Conservation (phyloP, 495 filamentous ascomycete genomes). For the Aspergillus bertholletiae region DNA sequence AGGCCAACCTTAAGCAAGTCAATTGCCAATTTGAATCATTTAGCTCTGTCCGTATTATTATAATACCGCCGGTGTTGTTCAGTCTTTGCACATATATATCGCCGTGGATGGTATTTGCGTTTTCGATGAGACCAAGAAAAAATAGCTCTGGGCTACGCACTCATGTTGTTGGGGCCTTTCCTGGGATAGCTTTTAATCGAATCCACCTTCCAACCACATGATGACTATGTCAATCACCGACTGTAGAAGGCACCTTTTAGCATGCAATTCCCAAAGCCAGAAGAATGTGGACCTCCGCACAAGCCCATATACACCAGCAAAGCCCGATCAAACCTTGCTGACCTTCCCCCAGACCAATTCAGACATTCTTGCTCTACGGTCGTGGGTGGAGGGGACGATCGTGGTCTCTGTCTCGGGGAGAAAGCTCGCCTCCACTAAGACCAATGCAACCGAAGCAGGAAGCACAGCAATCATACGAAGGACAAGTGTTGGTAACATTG, state of each 20-base stretch:
- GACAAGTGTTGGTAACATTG: background rate
- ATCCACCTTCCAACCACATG: background rate
- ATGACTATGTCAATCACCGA: background rate
- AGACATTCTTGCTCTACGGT: background rate
- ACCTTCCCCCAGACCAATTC: background rate
- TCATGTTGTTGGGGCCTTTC: too few species aligned
- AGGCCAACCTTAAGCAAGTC: too few species aligned
- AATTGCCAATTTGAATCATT: too few species aligned
- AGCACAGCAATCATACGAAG: background rate
- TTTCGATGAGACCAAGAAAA: too few species aligned
- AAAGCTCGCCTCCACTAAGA: background rate
- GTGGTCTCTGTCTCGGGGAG: background rate
- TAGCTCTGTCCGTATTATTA: too few species aligned
- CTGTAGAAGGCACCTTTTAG: background rate
- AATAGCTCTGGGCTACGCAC: too few species aligned
- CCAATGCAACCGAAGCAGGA: background rate
- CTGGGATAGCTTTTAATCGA: too few species aligned
- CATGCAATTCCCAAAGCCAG: constrained; percentile 1
- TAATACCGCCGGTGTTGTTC: too few species aligned
- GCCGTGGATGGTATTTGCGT: too few species aligned
- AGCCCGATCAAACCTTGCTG: background rate
- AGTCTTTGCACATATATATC: too few species aligned
- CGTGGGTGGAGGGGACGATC: background rate
- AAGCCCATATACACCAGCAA: background rate
- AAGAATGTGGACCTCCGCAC: background rate